phyloP scores from a whole-genome alignment of 2,329 filamentous ascomycete genomes.

The Cladosporium sp. region DNA sequence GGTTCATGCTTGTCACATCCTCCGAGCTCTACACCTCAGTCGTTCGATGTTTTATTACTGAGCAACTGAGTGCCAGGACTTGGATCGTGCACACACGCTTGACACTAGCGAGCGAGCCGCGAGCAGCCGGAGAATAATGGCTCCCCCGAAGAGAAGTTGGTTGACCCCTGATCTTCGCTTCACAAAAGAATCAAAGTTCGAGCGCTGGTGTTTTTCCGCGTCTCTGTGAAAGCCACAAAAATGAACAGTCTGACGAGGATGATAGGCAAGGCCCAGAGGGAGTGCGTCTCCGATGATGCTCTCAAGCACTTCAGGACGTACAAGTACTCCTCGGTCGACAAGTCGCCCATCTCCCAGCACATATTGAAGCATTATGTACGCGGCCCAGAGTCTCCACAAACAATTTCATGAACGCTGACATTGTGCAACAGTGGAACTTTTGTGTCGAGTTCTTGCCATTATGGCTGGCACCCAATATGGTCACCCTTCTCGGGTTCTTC shows the following conservation, averaged over 20 bases:
- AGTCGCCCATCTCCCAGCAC: conserved; percentile 90
- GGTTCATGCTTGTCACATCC: conserved; percentile 4
- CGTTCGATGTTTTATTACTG: conserved; percentile 7
- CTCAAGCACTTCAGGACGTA: conserved; percentile 90
- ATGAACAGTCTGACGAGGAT: conserved; percentile 11
- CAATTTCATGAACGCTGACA: conserved; percentile 6
- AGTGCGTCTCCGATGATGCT: conserved; percentile 81
- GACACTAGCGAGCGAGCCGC: conserved; percentile 13
- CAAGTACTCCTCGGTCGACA: conserved; percentile 97
- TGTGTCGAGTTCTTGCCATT: conserved; percentile 88
- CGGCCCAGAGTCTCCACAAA: conserved; percentile 37
- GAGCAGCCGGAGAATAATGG: conserved; percentile 15
- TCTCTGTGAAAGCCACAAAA: conserved; percentile 8
- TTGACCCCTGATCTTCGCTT: conserved; percentile 16
- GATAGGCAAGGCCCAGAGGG: conserved; percentile 32
- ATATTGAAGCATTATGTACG: conserved; percentile 90
- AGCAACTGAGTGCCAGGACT: background rate
- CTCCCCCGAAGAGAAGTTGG: conserved; percentile 19
- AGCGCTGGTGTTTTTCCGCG: conserved; percentile 14
- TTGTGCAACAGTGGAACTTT: conserved; percentile 78
- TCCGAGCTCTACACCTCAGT: background rate
- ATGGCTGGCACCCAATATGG: conserved; percentile 98
- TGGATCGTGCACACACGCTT: conserved; percentile 17
- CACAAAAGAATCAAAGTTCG: conserved; percentile 16
- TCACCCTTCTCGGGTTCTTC: conserved; percentile 90